phyloP scores from a whole-genome alignment of 2,329 filamentous ascomycete species.

The Hirsutella thompsonii region DNA sequence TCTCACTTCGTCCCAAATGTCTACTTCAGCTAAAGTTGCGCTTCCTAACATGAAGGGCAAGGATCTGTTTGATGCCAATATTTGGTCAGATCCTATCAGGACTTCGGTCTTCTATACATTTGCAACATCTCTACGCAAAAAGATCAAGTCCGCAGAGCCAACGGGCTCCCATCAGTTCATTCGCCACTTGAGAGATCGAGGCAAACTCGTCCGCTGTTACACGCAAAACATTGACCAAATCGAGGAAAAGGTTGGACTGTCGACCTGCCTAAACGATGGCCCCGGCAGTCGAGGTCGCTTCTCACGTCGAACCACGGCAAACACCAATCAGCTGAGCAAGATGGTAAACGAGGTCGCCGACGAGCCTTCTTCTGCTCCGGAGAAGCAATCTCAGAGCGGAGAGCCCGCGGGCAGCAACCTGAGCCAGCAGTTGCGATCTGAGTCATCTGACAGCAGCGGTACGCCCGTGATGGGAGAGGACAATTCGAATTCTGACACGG shows the following conservation, averaged over 20 bases:
- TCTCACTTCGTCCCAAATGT: slow-evolving; percentile 24
- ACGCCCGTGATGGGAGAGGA: slow-evolving; percentile 7
- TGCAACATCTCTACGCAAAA: slow-evolving; percentile 52
- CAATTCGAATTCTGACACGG: slow-evolving; percentile 6
- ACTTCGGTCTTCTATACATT: slow-evolving; percentile 65
- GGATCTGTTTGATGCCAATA: slow-evolving; percentile 57
- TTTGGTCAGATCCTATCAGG: slow-evolving; percentile 55
- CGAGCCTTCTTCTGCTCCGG: slow-evolving; percentile 4
- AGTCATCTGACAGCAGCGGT: slow-evolving; percentile 5
- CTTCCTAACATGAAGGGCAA: slow-evolving; percentile 55
- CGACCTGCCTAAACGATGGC: slow-evolving; percentile 47
- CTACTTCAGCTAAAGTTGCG: slow-evolving; percentile 17
- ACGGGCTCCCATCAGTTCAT: slow-evolving; percentile 59
- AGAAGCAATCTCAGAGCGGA: slow-evolving; percentile 6
- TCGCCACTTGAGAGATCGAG: slow-evolving; percentile 49
- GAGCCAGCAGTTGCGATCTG: slow-evolving; percentile 2
- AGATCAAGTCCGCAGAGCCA: slow-evolving; percentile 47
- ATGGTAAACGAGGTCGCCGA: slow-evolving; percentile 21
- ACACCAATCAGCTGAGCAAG: slow-evolving; percentile 18
- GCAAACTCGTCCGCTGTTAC: slow-evolving; percentile 58
- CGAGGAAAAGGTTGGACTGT: slow-evolving; percentile 56
- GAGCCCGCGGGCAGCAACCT: neutral
- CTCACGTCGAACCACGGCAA: slow-evolving; percentile 32
- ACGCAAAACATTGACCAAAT: slow-evolving; percentile 67
- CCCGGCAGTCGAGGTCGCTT: slow-evolving; percentile 50